phyloP scores from a whole-genome alignment of 768 basidiomycete genomes.

The Kwoniella mangroviensis region DNA sequence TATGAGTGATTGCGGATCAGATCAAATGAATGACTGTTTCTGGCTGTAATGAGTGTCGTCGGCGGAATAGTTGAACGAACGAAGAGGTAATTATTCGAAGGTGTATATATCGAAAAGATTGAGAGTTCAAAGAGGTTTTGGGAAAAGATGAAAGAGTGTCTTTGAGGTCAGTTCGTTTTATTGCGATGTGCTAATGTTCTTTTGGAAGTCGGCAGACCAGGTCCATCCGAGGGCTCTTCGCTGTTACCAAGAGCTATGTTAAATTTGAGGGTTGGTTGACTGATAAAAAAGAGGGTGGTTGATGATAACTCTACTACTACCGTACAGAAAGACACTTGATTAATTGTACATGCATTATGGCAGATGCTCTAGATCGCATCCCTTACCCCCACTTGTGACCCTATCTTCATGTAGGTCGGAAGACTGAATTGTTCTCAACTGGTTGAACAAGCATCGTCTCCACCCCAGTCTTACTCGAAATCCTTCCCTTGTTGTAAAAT shows the following conservation, averaged over 20 bases:
- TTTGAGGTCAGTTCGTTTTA: slow-evolving; percentile 8
- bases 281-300: neutral
- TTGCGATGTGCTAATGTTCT: neutral
- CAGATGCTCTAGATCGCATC: neutral
- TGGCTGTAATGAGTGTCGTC: neutral
- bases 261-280: neutral
- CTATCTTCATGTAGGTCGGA: neutral
- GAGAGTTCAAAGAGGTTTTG: neutral
- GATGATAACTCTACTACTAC: neutral
- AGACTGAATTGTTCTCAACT: slow-evolving; percentile 1
- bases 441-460: neutral
- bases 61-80: no score
- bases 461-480: slow-evolving; percentile 21
- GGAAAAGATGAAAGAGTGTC: slow-evolving; percentile 12
- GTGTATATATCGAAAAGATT: neutral
- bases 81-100: neutral
- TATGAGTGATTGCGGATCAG: neutral
- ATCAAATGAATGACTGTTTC: slow-evolving; percentile 1
- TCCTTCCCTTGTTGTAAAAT: neutral
- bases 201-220: slow-evolving; percentile 9
- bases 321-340: neutral
- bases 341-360: neutral
- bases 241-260: neutral
- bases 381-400: neutral
- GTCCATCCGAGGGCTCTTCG: neutral